Conservation (phyloP, 2,329 filamentous ascomycete species). For the Aspergillus niger region DNA sequence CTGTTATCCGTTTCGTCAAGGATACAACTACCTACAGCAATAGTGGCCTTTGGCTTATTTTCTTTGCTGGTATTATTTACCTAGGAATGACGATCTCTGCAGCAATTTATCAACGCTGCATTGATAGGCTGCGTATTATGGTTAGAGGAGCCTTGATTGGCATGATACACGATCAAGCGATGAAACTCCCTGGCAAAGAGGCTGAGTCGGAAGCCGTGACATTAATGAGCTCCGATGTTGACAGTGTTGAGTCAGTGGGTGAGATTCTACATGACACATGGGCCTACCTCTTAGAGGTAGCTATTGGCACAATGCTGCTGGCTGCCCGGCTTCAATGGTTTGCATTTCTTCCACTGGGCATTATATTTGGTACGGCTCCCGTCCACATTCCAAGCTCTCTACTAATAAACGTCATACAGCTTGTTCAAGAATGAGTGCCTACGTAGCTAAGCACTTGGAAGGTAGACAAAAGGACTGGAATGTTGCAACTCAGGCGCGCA, state of each 20-base stretch:
- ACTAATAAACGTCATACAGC: background rate
- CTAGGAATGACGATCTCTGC: background rate
- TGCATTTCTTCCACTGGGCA: background rate
- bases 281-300: background rate
- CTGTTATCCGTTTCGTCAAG: background rate
- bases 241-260: background rate
- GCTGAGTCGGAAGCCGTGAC: background rate
- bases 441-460: background rate
- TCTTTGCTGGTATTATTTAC: background rate
- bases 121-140: background rate
- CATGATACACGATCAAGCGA: background rate
- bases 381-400: background rate
- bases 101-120: background rate
- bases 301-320: background rate
- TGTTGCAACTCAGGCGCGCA: background rate
- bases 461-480: background rate
- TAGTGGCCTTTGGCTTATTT: background rate
- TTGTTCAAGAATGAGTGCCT: constrained; percentile 1
- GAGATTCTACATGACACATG: constrained; percentile 6
- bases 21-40: no score
- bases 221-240: background rate
- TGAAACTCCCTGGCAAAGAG: background rate
- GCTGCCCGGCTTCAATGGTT: background rate
- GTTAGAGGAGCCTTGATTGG: background rate
- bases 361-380: background rate